These are phyloP conservation scores for Kwoniella shandongensis DNA, from an alignment of 768 basidiomycete species.

Conservation along the genomic window DNA sequence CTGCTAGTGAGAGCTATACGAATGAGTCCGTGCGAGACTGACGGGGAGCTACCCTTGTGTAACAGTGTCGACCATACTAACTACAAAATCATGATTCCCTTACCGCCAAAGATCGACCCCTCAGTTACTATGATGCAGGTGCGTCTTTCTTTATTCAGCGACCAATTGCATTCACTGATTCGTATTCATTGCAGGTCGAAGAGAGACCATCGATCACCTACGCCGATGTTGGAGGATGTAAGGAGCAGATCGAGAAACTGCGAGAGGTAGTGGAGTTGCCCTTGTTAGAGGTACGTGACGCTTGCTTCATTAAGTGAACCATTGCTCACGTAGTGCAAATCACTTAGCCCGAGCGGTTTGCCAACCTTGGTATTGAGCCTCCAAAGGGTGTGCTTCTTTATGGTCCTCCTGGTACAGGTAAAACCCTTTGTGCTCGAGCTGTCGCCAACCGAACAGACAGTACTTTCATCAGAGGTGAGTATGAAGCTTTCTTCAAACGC, in stretches of 20 bases:
- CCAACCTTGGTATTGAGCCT: conserved; percentile 96
- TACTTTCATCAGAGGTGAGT: conserved; percentile 78
- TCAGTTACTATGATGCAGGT: conserved; percentile 95
- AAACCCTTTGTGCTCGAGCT: conserved; percentile 95
- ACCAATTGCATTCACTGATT: conserved; percentile 6
- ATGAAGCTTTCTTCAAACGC: background rate
- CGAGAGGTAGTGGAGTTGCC: conserved; percentile 98
- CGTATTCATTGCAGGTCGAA: conserved; percentile 67
- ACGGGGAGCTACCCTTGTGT: background rate
- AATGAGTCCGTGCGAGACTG: background rate
- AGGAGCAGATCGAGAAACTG: conserved; percentile 98
- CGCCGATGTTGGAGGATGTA: conserved; percentile 96
- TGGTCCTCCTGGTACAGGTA: conserved; percentile 67
- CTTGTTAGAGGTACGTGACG: conserved; percentile 74
- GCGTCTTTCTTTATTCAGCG: conserved; percentile 23
- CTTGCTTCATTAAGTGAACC: background rate
- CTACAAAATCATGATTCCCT: conserved; percentile 97
- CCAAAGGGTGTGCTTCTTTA: conserved; percentile 96
- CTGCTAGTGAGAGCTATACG: conserved; percentile 18
- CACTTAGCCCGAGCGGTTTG: conserved; percentile 91
- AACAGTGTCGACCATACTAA: conserved; percentile 61
- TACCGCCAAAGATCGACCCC: conserved; percentile 98
- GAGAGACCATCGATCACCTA: conserved; percentile 98
- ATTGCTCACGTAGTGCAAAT: conserved; percentile 6
- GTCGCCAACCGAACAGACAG: conserved; percentile 98